Evolutionary conservation across 2,329 filamentous ascomycete genomes (phyloP), one percentile per base, ranked within the genome.

Genomic region (Colletotrichum salicis): DNA sequence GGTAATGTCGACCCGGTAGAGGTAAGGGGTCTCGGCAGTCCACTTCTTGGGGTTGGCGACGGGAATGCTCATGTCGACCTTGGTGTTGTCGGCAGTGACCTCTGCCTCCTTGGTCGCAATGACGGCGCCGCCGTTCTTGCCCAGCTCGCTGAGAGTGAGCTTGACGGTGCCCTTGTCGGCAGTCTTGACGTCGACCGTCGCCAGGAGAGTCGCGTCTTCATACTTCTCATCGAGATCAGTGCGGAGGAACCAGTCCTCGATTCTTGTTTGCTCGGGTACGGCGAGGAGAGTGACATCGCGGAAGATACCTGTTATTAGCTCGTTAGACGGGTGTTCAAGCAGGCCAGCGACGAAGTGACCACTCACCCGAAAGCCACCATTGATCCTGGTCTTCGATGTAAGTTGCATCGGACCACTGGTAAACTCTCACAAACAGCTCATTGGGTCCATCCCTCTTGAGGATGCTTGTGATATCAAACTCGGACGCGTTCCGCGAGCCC

Each of bases 381-480:
- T 92, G 90, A 77, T 93, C 90, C 75, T 91, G 90, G 66, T 93
- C 90, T 78, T 93, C 91, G 41, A 93, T 90, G 75, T 93, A 93
- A 0, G 88, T 88, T 1, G 89, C 91, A 74, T 93, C 91, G 12
- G 86, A 92, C 84, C 89, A 92, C 76, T 93, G 90, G 73, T 93
- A 93, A 0, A 93, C 92, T n/a, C 87, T 84, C 1, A 93, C 89
- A 11, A 87, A 84, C 1, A 94, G 77, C 54, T 85, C 85, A 72
- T 92, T 93, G 45, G 80, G 77, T 3, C 76, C 82, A 5, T 80
- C 79, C 7, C 78, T 74, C 22, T 74, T 80, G 19, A 89, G 79
- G 48, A 84, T 79, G 0, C 81, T 75, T 0, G 90, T 90, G 13
- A 94, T 82, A 72, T 94, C 92, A 75, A 93, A 94, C 76, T 94